These are phyloP conservation scores for Colletotrichum ledebouriae DNA, from an alignment of 2,329 filamentous ascomycete species.

Conservation along the genomic window DNA sequence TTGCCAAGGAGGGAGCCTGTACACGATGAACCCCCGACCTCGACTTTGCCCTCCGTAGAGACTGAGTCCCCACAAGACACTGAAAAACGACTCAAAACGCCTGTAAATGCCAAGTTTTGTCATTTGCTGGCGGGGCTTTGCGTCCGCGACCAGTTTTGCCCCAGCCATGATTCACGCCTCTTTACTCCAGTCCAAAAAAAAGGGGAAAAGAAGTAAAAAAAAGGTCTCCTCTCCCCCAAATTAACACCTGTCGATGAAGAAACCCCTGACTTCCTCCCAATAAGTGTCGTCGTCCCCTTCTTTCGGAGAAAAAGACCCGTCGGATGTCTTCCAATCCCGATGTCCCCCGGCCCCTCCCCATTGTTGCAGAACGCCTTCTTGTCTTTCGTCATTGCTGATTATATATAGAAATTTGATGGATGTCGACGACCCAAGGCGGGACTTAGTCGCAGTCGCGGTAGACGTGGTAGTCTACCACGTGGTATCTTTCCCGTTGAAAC, in stretches of 20 bases:
- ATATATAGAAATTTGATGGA: conserved; percentile 8
- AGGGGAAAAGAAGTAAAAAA: not conserved
- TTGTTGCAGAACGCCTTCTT: conserved; percentile 27
- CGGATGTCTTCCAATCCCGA: not conserved
- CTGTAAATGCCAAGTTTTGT: conserved; percentile 42
- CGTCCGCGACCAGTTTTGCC: conserved; percentile 34
- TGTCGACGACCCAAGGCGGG: conserved; percentile 26
- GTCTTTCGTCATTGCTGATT: conserved; percentile 35
- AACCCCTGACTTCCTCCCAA: not conserved
- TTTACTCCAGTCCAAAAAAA: conserved; percentile 30
- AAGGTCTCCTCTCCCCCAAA: not conserved
- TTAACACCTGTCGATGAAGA: conserved; percentile 28
- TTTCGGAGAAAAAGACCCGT: not conserved
- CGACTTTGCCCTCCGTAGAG: conserved; percentile 1
- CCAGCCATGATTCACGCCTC: conserved; percentile 38
- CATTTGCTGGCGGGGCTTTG: conserved; percentile 29
- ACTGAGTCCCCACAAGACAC: not conserved
- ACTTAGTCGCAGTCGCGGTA: conserved; percentile 29
- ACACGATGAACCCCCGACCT: conserved; percentile 13
- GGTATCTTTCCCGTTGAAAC: conserved; percentile 38
- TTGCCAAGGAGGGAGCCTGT: conserved; percentile 15
- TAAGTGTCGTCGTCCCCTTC: conserved; percentile 10
- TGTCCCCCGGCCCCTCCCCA: not conserved
- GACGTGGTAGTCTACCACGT: conserved; percentile 27
- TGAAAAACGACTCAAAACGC: conserved; percentile 26